Evolutionary conservation across 2,329 filamentous ascomycete species (phyloP).

Genomic region (Paraphoma sp.): DNA sequence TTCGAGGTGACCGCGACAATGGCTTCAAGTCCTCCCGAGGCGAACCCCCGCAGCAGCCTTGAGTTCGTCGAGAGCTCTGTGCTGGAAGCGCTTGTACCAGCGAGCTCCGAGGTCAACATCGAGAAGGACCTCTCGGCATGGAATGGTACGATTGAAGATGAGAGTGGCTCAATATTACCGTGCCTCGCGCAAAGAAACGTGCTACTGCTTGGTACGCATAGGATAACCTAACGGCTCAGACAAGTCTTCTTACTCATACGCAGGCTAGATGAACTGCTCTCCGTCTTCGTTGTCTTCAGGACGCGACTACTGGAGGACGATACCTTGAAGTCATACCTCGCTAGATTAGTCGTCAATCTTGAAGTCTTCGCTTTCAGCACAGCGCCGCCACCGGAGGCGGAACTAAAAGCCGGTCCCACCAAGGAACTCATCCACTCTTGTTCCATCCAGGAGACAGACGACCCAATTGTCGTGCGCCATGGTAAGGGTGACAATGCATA

Average conservation of each 20-base stretch:
- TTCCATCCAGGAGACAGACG: conserved; percentile 39
- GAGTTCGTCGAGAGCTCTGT: conserved; percentile 49
- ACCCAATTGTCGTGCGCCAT: conserved; percentile 40
- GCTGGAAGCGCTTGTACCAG: conserved; percentile 49
- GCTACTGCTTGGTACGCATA: conserved; percentile 74
- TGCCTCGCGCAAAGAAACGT: conserved; percentile 68
- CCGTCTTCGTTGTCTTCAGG: conserved; percentile 72
- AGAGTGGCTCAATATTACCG: conserved; percentile 57
- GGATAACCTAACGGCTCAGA: not conserved
- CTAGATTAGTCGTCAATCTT: conserved; percentile 68
- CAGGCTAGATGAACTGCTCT: conserved; percentile 74
- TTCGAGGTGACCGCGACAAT: conserved; percentile 15
- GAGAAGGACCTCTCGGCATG: conserved; percentile 51
- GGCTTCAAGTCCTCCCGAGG: conserved; percentile 25
- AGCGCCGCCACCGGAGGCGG: conserved; percentile 52
- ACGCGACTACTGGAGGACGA: conserved; percentile 66
- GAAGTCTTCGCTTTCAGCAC: conserved; percentile 68
- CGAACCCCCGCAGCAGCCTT: conserved; percentile 36
- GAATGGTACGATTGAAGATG: conserved; percentile 53
- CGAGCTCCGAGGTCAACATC: conserved; percentile 43
- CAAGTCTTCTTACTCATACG: conserved; percentile 55
- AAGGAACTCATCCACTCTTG: conserved; percentile 66
- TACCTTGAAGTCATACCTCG: conserved; percentile 64
- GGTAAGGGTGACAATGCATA: conserved; percentile 29
- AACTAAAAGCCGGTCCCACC: conserved; percentile 43